Evolutionary conservation across 1,284 basidiomycete species (phyloP).

Genomic region (Tilletiaria anomala): DNA sequence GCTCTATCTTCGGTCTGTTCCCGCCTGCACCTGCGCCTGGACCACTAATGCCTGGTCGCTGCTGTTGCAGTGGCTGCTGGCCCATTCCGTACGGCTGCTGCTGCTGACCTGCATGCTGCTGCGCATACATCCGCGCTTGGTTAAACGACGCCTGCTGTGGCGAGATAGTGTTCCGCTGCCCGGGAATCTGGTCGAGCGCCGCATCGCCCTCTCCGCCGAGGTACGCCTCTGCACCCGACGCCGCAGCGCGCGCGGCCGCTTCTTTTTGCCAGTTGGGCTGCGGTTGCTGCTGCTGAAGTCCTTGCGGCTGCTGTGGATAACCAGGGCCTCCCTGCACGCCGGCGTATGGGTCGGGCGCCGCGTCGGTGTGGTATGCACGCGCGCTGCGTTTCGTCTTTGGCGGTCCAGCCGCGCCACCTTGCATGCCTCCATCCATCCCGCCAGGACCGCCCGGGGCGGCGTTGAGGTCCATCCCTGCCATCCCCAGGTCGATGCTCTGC

Average conservation of each 20-base stretch:
- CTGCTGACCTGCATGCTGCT: constrained; percentile 1
- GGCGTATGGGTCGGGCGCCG: constrained; percentile 5
- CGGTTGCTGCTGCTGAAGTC: too few relatives aligned
- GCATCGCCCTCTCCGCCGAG: constrained; percentile 11
- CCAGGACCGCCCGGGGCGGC: not conserved
- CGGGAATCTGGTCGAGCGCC: constrained; percentile 35
- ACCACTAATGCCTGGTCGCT: not conserved
- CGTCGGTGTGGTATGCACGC: constrained; percentile 37
- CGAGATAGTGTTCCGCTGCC: constrained; percentile 30
- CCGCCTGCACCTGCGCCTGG: constrained; percentile 39
- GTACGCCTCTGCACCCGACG: constrained; percentile 11
- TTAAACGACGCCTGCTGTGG: constrained; percentile 28
- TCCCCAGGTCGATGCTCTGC: constrained; percentile 1
- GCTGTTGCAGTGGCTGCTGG: not conserved
- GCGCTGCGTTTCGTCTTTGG: constrained; percentile 33
- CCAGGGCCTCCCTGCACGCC: constrained; percentile 31
- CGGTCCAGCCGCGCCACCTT: constrained; percentile 16
- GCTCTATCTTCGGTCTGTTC: constrained; percentile 65
- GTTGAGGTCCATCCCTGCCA: not conserved
- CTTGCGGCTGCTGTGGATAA: constrained; percentile 18
- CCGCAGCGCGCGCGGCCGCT: constrained; percentile 25
- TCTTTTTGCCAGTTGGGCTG: constrained; percentile 32
- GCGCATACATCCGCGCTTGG: constrained; percentile 11
- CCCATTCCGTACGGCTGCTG: not conserved
- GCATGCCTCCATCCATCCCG: too few relatives aligned